Percentiles rank a stretch among this genome's conserved stretches.
Evolutionary conservation across 768 basidiomycete genomes (phyloP).

Genomic region (Kwoniella heveanensis): DNA sequence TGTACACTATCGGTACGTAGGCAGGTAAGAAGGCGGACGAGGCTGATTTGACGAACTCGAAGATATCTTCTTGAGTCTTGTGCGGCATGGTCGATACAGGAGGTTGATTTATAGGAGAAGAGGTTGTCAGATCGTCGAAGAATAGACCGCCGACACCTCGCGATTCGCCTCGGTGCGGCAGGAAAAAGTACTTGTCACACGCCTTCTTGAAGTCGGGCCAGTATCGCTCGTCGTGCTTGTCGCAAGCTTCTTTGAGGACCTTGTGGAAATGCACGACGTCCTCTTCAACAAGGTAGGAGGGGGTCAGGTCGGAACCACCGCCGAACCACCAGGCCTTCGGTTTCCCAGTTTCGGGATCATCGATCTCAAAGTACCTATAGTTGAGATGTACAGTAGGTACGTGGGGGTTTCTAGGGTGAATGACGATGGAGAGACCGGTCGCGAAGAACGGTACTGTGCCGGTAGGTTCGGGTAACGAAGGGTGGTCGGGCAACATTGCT

Average conservation of each 20-base stretch:
- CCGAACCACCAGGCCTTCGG: constrained; percentile 96
- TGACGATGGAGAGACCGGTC: constrained; percentile 85
- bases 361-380: constrained; percentile 95
- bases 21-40: constrained; percentile 84
- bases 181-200: constrained; percentile 97
- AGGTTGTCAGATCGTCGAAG: constrained; percentile 80
- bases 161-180: constrained; percentile 79
- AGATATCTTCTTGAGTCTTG: constrained; percentile 67
- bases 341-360: constrained; percentile 55
- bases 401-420: constrained; percentile 91
- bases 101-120: constrained; percentile 62
- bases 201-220: constrained; percentile 85
- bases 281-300: constrained; percentile 83
- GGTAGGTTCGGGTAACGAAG: constrained; percentile 55
- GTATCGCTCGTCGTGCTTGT: constrained; percentile 67
- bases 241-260: constrained; percentile 74
- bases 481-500: constrained; percentile 94
- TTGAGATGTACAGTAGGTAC: constrained; percentile 94
- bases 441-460: constrained; percentile 84
- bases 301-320: constrained; percentile 91
- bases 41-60: constrained; percentile 70
- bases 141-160: constrained; percentile 94
- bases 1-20: constrained; percentile 80
- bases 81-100: constrained; percentile 1
- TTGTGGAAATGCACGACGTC: constrained; percentile 86